phyloP scores from a whole-genome alignment of 2,329 filamentous ascomycete species.

The Ceratocystis destructans region DNA sequence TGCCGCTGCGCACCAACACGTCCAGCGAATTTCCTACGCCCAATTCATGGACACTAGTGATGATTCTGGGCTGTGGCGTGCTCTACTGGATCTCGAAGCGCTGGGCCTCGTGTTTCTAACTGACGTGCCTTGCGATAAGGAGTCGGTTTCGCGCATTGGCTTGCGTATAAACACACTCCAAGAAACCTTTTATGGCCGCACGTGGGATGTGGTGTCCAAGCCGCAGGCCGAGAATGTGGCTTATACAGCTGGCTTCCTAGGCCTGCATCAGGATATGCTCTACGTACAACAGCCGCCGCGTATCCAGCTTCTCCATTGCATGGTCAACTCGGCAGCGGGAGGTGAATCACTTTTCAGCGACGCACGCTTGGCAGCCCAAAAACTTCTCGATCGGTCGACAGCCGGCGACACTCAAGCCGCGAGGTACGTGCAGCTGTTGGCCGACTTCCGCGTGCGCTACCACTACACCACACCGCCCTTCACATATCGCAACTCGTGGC shows the following conservation, averaged over 20 bases:
- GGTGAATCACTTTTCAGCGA: conserved; percentile 83
- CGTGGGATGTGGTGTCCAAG: conserved; percentile 78
- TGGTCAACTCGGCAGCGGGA: conserved; percentile 64
- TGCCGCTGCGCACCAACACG: conserved; percentile 27
- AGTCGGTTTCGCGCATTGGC: conserved; percentile 54
- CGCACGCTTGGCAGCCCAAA: conserved; percentile 45
- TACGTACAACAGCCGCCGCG: conserved; percentile 70
- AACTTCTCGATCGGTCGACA: conserved; percentile 23
- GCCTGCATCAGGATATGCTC: conserved; percentile 85
- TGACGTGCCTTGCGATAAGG: conserved; percentile 54
- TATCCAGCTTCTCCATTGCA: conserved; percentile 78
- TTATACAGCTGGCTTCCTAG: conserved; percentile 68
- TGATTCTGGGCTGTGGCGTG: conserved; percentile 40
- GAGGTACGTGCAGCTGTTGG: conserved; percentile 29
- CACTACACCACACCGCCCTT: conserved; percentile 55
- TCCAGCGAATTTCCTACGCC: conserved; percentile 50
- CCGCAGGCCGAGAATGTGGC: conserved; percentile 81
- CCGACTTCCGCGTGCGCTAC: conserved; percentile 40
- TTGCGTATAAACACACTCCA: conserved; percentile 63
- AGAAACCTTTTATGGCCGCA: conserved; percentile 80
- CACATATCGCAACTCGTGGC: conserved; percentile 45
- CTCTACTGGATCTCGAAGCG: conserved; percentile 46
- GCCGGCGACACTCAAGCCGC: background rate
- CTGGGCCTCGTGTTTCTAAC: conserved; percentile 67
- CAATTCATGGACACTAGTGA: conserved; percentile 50